A percentile compares a stretch with the other conserved stretches of the same genome.
Conservation (phyloP, 179 eudicot genomes). For the Spergularia azorica region DNA sequence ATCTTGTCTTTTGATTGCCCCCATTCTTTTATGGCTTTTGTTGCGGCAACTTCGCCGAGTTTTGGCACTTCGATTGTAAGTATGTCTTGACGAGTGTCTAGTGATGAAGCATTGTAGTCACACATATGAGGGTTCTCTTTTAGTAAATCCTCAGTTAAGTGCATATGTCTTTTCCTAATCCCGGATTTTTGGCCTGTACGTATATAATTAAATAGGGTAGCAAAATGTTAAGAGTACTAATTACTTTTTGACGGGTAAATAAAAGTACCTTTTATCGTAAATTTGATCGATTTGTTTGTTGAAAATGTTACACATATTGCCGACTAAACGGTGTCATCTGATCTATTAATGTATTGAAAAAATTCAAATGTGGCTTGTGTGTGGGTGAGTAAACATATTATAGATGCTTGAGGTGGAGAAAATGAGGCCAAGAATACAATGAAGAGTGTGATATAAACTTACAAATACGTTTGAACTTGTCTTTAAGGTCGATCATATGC, state of each 20-base stretch:
- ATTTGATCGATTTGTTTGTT: no score
- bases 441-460: background rate
- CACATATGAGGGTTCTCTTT: background rate
- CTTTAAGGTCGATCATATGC: background rate
- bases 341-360: no score
- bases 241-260: no score
- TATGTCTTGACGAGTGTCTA: slow-evolving; percentile 8
- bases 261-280: no score
- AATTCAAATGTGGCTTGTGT: background rate
- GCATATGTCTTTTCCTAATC: background rate
- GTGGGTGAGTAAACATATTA: background rate
- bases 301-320: no score
- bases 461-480: slow-evolving; percentile 13
- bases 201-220: background rate
- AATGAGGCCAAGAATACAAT: background rate
- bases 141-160: background rate
- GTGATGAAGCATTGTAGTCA: background rate
- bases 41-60: background rate
- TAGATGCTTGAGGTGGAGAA: background rate
- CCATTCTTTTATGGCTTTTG: slow-evolving; percentile 11
- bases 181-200: background rate
- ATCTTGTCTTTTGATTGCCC: slow-evolving; percentile 5
- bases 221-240: no score
- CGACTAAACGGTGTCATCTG: no score
- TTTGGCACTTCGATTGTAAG: slow-evolving; percentile 4